Evolutionary conservation across 2,329 filamentous ascomycete species (phyloP).

Genomic region (Onygenales sp.): DNA sequence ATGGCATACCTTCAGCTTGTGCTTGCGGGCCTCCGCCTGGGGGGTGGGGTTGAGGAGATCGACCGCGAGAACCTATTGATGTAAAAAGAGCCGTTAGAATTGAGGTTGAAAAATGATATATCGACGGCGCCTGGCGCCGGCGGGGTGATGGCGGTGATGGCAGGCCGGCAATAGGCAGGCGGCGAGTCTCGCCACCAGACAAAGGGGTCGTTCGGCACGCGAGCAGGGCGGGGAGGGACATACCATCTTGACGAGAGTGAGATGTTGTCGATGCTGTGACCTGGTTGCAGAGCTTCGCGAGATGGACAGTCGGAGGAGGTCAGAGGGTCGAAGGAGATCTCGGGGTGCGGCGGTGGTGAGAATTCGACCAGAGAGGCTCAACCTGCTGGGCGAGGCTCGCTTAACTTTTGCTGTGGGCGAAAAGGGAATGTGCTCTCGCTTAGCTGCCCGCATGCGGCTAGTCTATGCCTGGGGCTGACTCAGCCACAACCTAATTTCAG

Average conservation of each 20-base stretch:
- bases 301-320: slow-evolving; percentile 19
- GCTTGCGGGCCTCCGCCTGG: slow-evolving; percentile 97
- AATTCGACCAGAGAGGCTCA: background rate
- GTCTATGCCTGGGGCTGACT: background rate
- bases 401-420: background rate
- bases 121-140: slow-evolving; percentile 6
- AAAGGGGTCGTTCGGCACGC: background rate
- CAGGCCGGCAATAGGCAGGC: background rate
- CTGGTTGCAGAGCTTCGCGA: slow-evolving; percentile 27
- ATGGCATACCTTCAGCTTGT: slow-evolving; percentile 95
- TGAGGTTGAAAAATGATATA: slow-evolving; percentile 1
- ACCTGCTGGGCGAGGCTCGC: background rate
- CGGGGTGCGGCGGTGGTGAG: background rate
- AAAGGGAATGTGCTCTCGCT: slow-evolving; percentile 33
- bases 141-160: slow-evolving; percentile 8
- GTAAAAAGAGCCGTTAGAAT: slow-evolving; percentile 13
- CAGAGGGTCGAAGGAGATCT: slow-evolving; percentile 12
- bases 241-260: slow-evolving; percentile 36
- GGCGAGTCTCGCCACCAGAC: background rate
- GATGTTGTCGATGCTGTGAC: slow-evolving; percentile 31
- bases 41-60: slow-evolving; percentile 99
- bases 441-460: slow-evolving; percentile 19
- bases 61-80: slow-evolving; percentile 90
- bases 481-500: slow-evolving; percentile 1
- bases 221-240: slow-evolving; percentile 12